These are phyloP conservation scores for Colletotrichum lupini DNA, from an alignment of 2,329 filamentous ascomycete species.

Conservation along the genomic window DNA sequence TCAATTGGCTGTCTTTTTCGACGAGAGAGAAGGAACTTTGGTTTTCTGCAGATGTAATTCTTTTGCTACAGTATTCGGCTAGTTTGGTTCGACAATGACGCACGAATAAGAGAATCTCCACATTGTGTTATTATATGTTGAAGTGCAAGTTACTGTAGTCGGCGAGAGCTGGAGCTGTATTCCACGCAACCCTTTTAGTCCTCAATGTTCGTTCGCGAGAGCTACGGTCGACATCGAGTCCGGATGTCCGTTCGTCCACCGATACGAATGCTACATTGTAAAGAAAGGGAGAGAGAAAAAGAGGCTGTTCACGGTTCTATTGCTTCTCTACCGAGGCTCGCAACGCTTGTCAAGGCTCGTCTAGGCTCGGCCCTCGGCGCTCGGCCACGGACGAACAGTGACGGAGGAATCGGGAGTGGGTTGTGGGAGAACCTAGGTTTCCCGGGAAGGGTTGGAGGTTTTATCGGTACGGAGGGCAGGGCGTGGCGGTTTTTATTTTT, in stretches of 20 bases:
- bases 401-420: not conserved
- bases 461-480: not conserved
- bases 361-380: not conserved
- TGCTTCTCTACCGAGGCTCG: no score
- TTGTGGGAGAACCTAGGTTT: not conserved
- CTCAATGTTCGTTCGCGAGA: not conserved
- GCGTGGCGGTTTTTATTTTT: not conserved
- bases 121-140: slow-evolving; percentile 8
- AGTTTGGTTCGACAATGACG: slow-evolving; percentile 6
- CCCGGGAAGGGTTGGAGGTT: not conserved
- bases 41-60: slow-evolving; percentile 12
- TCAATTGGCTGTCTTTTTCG: not conserved
- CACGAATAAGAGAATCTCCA: slow-evolving; percentile 32
- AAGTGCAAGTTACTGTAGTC: not conserved
- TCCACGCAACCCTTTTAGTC: not conserved
- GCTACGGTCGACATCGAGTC: not conserved
- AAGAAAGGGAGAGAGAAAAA: not conserved
- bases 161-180: not conserved
- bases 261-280: not conserved
- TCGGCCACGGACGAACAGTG: not conserved
- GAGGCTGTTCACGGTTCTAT: not conserved
- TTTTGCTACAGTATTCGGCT: slow-evolving; percentile 21
- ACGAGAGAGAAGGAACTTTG: not conserved
- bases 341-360: not conserved
- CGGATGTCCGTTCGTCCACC: not conserved